phyloP scores from a whole-genome alignment of 768 basidiomycete genomes.

The Boletus tomentosulus region DNA sequence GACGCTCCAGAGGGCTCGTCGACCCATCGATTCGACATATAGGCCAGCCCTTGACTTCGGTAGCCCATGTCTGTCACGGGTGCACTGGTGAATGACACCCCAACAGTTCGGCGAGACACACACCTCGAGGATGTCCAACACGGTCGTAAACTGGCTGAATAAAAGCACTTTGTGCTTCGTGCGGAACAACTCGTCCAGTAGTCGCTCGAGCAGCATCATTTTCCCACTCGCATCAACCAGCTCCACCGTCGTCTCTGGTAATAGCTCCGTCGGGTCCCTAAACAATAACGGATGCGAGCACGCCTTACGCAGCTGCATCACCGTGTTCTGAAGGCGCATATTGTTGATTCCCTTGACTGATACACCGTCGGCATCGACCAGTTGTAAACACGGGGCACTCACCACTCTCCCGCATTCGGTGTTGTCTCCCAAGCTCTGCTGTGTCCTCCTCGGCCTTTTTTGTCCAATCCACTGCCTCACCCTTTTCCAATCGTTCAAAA shows the following conservation, averaged over 20 bases:
- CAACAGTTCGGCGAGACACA: constrained; percentile 7
- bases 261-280: constrained; percentile 34
- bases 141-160: constrained; percentile 92
- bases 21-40: constrained; percentile 92
- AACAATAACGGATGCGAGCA: constrained; percentile 92
- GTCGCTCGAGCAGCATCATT: constrained; percentile 92
- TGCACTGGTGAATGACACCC: not conserved
- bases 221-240: constrained; percentile 88
- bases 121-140: constrained; percentile 94
- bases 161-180: constrained; percentile 81
- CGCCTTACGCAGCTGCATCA: constrained; percentile 97
- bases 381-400: constrained; percentile 17
- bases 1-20: constrained; percentile 75
- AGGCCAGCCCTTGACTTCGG: constrained; percentile 73
- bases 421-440: constrained; percentile 51
- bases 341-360: constrained; percentile 84
- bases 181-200: constrained; percentile 78
- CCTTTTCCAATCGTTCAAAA: constrained; percentile 55
- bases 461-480: constrained; percentile 37
- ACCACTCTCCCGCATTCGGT: constrained; percentile 60
- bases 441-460: constrained; percentile 42
- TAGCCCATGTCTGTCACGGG: constrained; percentile 60
- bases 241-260: constrained; percentile 66
- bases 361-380: constrained; percentile 1
- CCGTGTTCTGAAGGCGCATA: constrained; percentile 88